Base-by-base conservation (phyloP, 495 filamentous ascomycete genomes). In the Hyaloscypha bicolor region DNA sequence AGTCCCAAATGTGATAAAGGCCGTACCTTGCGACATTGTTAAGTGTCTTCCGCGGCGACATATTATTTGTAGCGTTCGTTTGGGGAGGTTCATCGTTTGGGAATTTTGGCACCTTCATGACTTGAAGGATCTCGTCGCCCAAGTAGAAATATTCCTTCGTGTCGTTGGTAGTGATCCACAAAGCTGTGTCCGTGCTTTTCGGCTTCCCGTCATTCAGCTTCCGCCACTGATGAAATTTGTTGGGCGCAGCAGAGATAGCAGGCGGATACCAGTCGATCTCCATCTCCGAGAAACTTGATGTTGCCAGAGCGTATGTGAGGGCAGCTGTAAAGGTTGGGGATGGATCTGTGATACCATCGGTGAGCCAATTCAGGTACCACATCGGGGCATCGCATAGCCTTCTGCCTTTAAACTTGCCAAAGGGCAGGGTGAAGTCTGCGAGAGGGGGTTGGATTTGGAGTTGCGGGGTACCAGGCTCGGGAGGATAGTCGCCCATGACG, bases 351-450 rank as follows among this genome's bases (percentile, higher is more conserved):
- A 48, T 37, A 12, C 12, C 12, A 37, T 48, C 16, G 42, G 3
- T 4, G 16, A 48, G 42, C 42, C 6, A 48, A 16, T 19, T 6
- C 4, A 14, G 42, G 16, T 48, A 48, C 11, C 16, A 14, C 4
- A 12, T 4, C 35, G 56, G 56, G n/a, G 33, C 56, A 14, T 31
- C 30, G 56, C 53, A 30, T 4, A 56, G 30, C 8, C 21, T 59
- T 14, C 33, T 5, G 56, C 56, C 56, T 59, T 59, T 32, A 22
- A 35, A 35, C 16, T 35, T 59, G 30, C 56, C 56, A 35, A 59
- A 59, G 25, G 56, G 4, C 5, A 59, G 9, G 30, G 16, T 33
- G 56, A 33, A 59, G 25, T 59, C 56, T 59, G 30, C 56, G 30
- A 33, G 2, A 31, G 30, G 33, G 11, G 30, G 12, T 14, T 56